Conservation (phyloP, 768 basidiomycete species). For the Suillus cothurnatus region DNA sequence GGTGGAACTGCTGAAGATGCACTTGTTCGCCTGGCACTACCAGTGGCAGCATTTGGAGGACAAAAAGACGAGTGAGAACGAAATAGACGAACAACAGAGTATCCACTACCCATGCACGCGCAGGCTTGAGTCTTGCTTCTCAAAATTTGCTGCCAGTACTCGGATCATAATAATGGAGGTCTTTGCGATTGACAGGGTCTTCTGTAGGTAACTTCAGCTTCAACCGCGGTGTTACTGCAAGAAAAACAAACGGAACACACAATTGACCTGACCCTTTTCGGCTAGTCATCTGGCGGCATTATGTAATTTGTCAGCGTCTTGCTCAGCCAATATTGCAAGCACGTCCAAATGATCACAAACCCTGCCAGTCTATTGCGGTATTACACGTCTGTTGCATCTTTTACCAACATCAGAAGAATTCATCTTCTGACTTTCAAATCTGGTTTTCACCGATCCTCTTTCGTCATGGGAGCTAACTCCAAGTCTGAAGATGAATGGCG, state of each 20-base stretch:
- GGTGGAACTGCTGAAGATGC: not conserved
- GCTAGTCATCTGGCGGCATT: constrained; percentile 1
- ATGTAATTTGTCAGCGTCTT: not conserved
- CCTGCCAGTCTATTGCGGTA: not conserved
- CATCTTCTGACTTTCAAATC: not conserved
- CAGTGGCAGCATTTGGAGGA: not conserved
- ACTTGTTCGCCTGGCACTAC: not conserved
- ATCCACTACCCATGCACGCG: not conserved
- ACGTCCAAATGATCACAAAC: not conserved
- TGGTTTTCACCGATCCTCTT: constrained; percentile 5
- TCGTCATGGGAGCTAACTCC: constrained; percentile 14
- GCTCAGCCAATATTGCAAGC: not conserved
- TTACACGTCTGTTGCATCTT: not conserved
- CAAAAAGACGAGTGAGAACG: not conserved
- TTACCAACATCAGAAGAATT: not conserved
- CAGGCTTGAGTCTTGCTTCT: not conserved
- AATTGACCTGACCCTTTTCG: not conserved
- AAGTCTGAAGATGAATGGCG: constrained; percentile 85
- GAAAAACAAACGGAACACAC: not conserved
- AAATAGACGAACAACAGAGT: not conserved
- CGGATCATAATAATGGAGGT: not conserved
- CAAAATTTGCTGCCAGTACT: not conserved
- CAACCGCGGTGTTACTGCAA: no score
- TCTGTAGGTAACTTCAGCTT: not conserved
- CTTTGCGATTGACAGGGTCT: not conserved